Conservation (phyloP, 2,329 filamentous ascomycete species). For the Penicillium sp. region DNA sequence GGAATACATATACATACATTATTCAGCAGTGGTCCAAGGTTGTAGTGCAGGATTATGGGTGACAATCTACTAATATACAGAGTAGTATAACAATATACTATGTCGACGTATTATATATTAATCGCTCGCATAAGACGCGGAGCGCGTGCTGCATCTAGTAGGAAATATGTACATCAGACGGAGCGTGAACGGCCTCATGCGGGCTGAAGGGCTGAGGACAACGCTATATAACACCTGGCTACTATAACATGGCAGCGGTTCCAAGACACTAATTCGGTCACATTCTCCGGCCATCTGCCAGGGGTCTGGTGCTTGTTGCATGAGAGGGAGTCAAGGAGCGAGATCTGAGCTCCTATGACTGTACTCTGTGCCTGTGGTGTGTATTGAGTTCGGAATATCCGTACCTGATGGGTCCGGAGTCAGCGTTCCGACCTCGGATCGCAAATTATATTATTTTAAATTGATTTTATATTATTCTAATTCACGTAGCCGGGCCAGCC, state of each 20-base stretch:
- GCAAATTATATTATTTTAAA: not conserved
- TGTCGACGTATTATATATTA: no score
- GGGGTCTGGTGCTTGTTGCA: not conserved
- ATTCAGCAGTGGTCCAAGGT: not conserved
- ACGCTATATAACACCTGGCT: not conserved
- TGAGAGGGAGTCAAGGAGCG: not conserved
- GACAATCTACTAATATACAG: no score
- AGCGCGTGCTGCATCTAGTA: not conserved
- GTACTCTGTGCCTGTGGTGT: no score
- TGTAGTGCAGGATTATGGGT: not conserved
- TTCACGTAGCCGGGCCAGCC: not conserved
- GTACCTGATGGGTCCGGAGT: not conserved
- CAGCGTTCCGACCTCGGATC: not conserved
- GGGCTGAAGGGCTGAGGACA: conserved; percentile 2
- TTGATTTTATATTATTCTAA: not conserved
- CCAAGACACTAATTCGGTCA: not conserved
- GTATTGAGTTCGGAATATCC: not conserved
- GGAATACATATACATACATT: not conserved
- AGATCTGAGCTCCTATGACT: not conserved
- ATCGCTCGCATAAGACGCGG: no score
- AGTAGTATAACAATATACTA: not conserved
- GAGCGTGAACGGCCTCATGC: not conserved
- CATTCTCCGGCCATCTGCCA: not conserved
- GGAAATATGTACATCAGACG: not conserved
- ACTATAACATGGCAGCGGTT: not conserved